A percentile compares a stretch with the other conserved stretches of the same genome.
These are phyloP conservation scores for Coemansia sp. DNA, from an alignment of 192 early-diverging fungal genomes.

Conservation along the genomic window DNA sequence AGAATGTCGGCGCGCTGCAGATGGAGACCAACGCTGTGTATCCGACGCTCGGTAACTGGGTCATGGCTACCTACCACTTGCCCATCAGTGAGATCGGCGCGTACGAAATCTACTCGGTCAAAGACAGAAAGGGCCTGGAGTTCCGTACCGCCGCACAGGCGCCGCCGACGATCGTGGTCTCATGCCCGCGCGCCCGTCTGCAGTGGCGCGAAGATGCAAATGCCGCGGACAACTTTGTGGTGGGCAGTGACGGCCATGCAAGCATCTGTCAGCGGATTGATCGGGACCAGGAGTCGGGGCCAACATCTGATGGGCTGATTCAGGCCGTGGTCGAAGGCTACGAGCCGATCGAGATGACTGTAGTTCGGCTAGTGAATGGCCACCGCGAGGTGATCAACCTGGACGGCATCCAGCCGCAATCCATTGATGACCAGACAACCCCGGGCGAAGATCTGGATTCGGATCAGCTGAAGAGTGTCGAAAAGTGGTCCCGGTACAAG, in stretches of 20 bases:
- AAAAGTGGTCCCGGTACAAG: constrained; percentile 25
- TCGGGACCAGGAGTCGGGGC: not conserved
- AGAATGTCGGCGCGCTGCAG: constrained; percentile 19
- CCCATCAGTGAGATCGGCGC: constrained; percentile 32
- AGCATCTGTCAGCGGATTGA: constrained; percentile 43
- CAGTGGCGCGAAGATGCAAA: constrained; percentile 20
- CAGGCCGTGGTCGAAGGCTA: constrained; percentile 41
- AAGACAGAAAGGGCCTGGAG: constrained; percentile 36
- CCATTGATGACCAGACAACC: not conserved
- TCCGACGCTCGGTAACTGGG: constrained; percentile 41
- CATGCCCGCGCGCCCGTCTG: constrained; percentile 33
- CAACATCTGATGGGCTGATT: constrained; percentile 14
- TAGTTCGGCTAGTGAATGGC: constrained; percentile 42
- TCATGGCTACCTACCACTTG: constrained; percentile 38
- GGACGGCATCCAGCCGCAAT: constrained; percentile 20
- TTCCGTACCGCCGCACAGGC: constrained; percentile 37
- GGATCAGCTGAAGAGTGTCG: constrained; percentile 2
- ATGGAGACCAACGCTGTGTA: constrained; percentile 22
- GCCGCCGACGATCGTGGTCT: constrained; percentile 37
- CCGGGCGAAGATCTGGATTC: not conserved
- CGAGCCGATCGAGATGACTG: constrained; percentile 40
- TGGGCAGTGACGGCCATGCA: constrained; percentile 40
- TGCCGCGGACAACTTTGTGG: constrained; percentile 21
- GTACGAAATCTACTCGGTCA: constrained; percentile 38
- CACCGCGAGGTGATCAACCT: constrained; percentile 43